phyloP scores from a whole-genome alignment of 2,329 filamentous ascomycete genomes.

The Calcarisporium arbuscula region DNA sequence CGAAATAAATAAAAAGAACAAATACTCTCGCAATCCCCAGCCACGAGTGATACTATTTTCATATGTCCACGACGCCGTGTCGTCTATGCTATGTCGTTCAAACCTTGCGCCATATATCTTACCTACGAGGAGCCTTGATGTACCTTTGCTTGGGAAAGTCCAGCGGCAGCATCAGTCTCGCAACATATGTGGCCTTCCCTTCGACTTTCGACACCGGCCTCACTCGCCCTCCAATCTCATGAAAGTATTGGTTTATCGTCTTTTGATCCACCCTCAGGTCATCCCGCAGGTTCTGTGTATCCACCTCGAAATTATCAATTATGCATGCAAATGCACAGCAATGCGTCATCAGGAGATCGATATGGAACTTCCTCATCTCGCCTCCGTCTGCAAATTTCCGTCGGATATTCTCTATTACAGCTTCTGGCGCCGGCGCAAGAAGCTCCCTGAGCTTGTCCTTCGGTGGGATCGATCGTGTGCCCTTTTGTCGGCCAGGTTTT shows the following conservation, averaged over 20 bases:
- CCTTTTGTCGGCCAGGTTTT: conserved; percentile 39
- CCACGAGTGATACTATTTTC: too few relatives aligned
- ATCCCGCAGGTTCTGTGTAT: conserved; percentile 62
- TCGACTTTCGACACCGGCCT: conserved; percentile 52
- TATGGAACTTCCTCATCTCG: conserved; percentile 64
- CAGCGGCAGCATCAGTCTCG: conserved; percentile 69
- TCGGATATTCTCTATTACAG: conserved; percentile 59
- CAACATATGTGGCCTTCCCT: conserved; percentile 56
- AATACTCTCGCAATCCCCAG: too few relatives aligned
- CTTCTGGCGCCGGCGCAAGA: conserved; percentile 51
- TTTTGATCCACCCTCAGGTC: conserved; percentile 68
- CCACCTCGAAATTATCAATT: conserved; percentile 66
- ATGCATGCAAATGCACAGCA: conserved; percentile 65
- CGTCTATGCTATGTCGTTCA: not conserved
- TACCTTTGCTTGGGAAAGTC: conserved; percentile 65
- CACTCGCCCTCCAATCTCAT: conserved; percentile 67
- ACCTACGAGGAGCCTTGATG: conserved; percentile 24
- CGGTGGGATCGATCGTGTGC: conserved; percentile 46
- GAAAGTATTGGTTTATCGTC: conserved; percentile 65
- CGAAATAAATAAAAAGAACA: too few relatives aligned
- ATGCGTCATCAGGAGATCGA: conserved; percentile 67
- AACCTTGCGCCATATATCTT: not conserved
- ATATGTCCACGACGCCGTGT: too few relatives aligned
- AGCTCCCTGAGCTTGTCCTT: conserved; percentile 55
- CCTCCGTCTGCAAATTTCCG: conserved; percentile 61